A percentile compares a stretch with the other conserved stretches of the same genome.
phyloP scores from a whole-genome alignment of 2,329 filamentous ascomycete species.

The Helotiales sp. region DNA sequence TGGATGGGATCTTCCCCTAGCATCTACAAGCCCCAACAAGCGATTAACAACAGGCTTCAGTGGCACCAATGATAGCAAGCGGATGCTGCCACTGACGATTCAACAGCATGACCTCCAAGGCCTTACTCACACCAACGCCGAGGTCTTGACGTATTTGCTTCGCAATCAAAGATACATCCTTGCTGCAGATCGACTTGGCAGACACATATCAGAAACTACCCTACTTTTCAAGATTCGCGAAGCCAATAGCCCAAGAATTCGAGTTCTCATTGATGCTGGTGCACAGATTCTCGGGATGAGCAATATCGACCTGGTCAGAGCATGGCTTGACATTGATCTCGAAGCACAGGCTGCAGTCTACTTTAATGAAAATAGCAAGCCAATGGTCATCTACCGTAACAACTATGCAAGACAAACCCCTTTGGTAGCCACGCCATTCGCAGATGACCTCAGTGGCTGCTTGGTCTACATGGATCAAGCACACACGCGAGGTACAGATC shows the following conservation, averaged over 20 bases:
- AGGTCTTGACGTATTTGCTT: slow-evolving; percentile 64
- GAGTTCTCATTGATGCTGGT: slow-evolving; percentile 67
- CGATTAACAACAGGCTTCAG: slow-evolving; percentile 69
- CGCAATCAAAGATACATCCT: slow-evolving; percentile 56
- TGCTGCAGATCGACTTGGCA: slow-evolving; percentile 49
- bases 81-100: slow-evolving; percentile 65
- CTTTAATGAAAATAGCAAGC: slow-evolving; percentile 29
- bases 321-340: slow-evolving; percentile 32
- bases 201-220: slow-evolving; percentile 56
- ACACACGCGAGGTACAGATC: slow-evolving; percentile 38
- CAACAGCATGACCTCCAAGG: slow-evolving; percentile 62
- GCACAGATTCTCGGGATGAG: slow-evolving; percentile 67
- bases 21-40: slow-evolving; percentile 47
- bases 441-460: slow-evolving; percentile 31
- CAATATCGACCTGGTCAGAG: slow-evolving; percentile 42
- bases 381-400: slow-evolving; percentile 29
- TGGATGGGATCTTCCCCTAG: slow-evolving; percentile 69
- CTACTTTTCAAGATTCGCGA: slow-evolving; percentile 40
- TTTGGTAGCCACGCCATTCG: slow-evolving; percentile 32
- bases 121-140: slow-evolving; percentile 64
- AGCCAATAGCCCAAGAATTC: slow-evolving; percentile 44
- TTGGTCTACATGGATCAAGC: slow-evolving; percentile 40
- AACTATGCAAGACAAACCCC: slow-evolving; percentile 25
- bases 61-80: slow-evolving; percentile 70
- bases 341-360: slow-evolving; percentile 27